phyloP scores from a whole-genome alignment of 225 moss, liverwort and hornwort genomes.

The Antitrichia curtipendula region DNA sequence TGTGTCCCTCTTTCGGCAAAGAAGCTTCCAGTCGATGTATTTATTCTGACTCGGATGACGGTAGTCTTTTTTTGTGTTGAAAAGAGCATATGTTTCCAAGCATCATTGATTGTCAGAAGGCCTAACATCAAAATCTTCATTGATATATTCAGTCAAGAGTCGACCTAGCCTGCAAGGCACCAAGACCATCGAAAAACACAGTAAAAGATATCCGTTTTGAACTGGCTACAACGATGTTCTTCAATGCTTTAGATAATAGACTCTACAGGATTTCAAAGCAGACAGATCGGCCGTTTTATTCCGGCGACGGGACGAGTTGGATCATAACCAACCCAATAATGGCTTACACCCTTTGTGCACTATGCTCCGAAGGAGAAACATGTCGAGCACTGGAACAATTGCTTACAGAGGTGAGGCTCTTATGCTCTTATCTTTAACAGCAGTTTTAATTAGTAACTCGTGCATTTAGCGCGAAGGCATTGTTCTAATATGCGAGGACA shows the following conservation, averaged over 20 bases:
- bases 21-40: not conserved
- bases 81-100: not conserved
- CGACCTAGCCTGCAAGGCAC: conserved; percentile 48
- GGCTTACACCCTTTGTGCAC: conserved; percentile 32
- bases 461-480: not conserved
- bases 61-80: not conserved
- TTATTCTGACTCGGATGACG: not conserved
- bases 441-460: not conserved
- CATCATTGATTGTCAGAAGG: not conserved
- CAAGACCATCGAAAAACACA: conserved; percentile 9
- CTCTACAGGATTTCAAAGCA: conserved; percentile 63
- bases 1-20: not conserved
- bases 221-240: conserved; percentile 48
- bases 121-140: not conserved
- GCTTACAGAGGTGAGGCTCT: conserved; percentile 48
- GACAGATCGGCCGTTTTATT: conserved; percentile 57
- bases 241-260: conserved; percentile 40
- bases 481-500: not conserved
- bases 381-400: conserved; percentile 61
- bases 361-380: conserved; percentile 52
- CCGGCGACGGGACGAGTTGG: not conserved
- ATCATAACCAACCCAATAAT: not conserved
- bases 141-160: conserved; percentile 40
- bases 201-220: conserved; percentile 33
- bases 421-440: not conserved